A percentile compares a stretch with the other conserved stretches of the same genome.
Conservation (phyloP, 495 filamentous ascomycete genomes). For the Cairneyella variabilis region DNA sequence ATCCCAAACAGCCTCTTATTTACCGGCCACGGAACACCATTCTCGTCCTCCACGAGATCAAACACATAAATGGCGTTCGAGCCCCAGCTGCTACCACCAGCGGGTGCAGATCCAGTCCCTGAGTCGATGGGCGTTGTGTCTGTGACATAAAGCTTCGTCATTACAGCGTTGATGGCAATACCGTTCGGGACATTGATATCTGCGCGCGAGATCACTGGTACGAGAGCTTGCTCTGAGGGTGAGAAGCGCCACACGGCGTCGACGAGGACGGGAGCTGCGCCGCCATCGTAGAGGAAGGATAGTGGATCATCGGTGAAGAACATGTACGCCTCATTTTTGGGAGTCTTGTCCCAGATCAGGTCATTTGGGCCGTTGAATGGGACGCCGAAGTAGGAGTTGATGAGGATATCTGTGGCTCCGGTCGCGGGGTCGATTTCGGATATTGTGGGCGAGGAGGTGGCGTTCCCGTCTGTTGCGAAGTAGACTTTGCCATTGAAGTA, state of each 20-base stretch:
- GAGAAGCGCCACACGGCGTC: not conserved
- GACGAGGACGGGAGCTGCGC: not conserved
- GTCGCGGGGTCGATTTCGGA: not conserved
- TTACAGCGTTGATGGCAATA: not conserved
- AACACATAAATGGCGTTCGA: not conserved
- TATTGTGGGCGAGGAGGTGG: not conserved
- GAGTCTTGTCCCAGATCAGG: not conserved
- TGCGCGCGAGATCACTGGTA: not conserved
- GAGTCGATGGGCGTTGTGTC: not conserved
- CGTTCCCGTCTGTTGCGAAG: not conserved
- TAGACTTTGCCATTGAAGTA: not conserved
- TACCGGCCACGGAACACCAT: not conserved
- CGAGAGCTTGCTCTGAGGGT: not conserved
- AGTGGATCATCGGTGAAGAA: not conserved
- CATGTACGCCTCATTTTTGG: not conserved
- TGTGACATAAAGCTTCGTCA: not conserved
- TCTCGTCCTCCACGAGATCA: not conserved
- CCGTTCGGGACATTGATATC: not conserved
- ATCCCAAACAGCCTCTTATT: constrained; percentile 1
- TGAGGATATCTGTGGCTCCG: not conserved
- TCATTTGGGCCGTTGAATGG: not conserved
- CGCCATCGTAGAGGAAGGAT: not conserved
- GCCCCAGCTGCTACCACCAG: not conserved
- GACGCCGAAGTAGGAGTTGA: not conserved
- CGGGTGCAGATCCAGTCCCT: not conserved